Evolutionary conservation across 140 eudicot genomes (phyloP), one percentile per base, ranked within the genome.

Genomic region (Oenanthe javanica): DNA sequence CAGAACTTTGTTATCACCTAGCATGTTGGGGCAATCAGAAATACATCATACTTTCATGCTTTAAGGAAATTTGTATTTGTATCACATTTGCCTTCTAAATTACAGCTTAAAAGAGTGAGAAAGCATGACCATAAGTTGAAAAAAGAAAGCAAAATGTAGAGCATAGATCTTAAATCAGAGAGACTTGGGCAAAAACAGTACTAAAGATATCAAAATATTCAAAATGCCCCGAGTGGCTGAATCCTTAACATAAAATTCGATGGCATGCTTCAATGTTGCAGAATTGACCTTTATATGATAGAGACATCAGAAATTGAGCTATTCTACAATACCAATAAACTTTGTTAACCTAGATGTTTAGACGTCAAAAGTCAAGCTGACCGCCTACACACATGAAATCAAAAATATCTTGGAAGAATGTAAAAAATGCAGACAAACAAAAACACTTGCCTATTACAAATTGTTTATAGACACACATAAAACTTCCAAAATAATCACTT

Each of bases 1-100:
- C 96, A 92, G 84, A 94, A 94, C 83, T 94, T 92, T 55, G 98
- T 92, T 70, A 94, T 94, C 86, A 94, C 98, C 98, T 94, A 85
- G 80, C 40, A 85, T 16, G 51, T 59, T 1, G 46, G 46, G 21
- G 0, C 7, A 67, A 31, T 31, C 13, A 67, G 19, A 12, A 61
- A 31, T 5, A 3, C 9, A 15, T 9, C 9, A 31, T 31, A 67
- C 46, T 67, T 14, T 67, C 46, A 2, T 25, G 45, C n/a, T 31
- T 4, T 5, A 25, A 31, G 73, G 45, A 67, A 31, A 31, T 67
- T 36, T 25, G 31, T 31, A 67, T 4, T 67, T 13, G 21, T 14
- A 12, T 12, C n/a, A 13, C 43, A 27, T 12, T 67, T 36, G 2
- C 27, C 45, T 67, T 67, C 21, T 2, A 1, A 67, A 14, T 67